Evolutionary conservation across 1,284 basidiomycete genomes (phyloP), one percentile per base, ranked within the genome.

Genomic region (Sporisorium sorghi): DNA sequence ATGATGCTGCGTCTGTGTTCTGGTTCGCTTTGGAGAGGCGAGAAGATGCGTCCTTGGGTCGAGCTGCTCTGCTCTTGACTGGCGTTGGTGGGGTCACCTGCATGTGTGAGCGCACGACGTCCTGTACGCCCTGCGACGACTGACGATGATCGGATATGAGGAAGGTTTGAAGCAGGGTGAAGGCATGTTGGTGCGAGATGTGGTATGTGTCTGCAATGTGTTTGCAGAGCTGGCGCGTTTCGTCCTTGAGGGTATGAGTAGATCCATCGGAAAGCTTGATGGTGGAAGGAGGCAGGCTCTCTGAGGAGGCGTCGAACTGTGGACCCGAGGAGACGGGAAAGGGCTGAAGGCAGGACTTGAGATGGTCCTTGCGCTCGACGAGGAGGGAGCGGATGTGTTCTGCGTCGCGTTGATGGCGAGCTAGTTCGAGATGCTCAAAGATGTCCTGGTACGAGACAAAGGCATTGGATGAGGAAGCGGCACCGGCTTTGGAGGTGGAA

Each of bases 61-160:
- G 49, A 3, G 63, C 5, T 5, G 37, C 23, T 49, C 51, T 52
- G 14, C 5, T 12, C 43, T 63, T 73, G 55, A 59, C 59, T 3
- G 59, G 56, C 5, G 63, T 55, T 10, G 59, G 39, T 21, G 67
- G 53, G 21, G 61, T 28, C 4, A 39, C 48, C 3, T 61, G 48
- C 26, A 73, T 44, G 28, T 68, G 48, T 14, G 59, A 55, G 26
- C 37, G 51, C 7, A 64, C 42, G 21, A 61, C 43, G 5, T 62
- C 56, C 0, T 66, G n/a, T 11, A 77, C 49, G 37, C 54, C 53
- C 15, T 75, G 52, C 14, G 77, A 51, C 14, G 77, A 51, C 2
- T 90, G 88, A 15, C 91, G 86, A 11, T 91, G 91, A 81, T 91
- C 89, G 80, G 93, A 92, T 81, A 91, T 92, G 17, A 93, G 86